Evolutionary conservation across 371 early-diverging fungal species (phyloP), one percentile per base, ranked within the genome.

Genomic region (Funneliformis caledonium): DNA sequence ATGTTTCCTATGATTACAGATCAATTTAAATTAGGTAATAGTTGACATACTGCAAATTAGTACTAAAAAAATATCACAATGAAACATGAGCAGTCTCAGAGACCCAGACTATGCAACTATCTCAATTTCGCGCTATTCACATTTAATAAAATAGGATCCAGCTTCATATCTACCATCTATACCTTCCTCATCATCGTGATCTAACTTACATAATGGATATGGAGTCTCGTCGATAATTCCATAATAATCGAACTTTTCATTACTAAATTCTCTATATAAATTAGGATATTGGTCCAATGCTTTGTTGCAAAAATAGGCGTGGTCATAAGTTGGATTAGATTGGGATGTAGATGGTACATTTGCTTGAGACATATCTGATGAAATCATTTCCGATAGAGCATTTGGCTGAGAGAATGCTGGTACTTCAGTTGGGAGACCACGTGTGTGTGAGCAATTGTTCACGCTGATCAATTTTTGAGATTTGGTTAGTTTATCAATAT

Each of bases 131-230:
- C n/a, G 12, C 62, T 76, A 33, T 43, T 50, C 60, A 61, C 76
- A 60, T 62, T 60, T 76, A 62, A 76, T 76, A 61, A 37, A 45
- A 9, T 76, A 76, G 3, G 47, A 43, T 62, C 19, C 19, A 45
- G 16, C 37, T 76, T 76, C 3, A 76, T 76, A 76, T 62, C 22
- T 43, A n/a, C 62, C 62, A 45, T 76, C 43, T 76, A 76, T 76
- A 26, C 52, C 62, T 50, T 62, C 19, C 42, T 76, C 76, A 60
- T 61, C 61, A 73, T 73, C 16, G 62, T 76, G 76, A 47, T 62
- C 50, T 76, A 76, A 76, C 45, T 76, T 76, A 42, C 76, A 76
- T 76, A 76, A 62, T 19, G 42, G 45, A 42, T 62, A 76, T 76
- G 37, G 61, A 42, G 62, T n/a, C n/a, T 76, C 61, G 62, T 43